Percentiles rank a stretch among this genome's conserved stretches.
Evolutionary conservation across 371 early-diverging fungal species (phyloP).

Genomic region (Mucor irregularis): DNA sequence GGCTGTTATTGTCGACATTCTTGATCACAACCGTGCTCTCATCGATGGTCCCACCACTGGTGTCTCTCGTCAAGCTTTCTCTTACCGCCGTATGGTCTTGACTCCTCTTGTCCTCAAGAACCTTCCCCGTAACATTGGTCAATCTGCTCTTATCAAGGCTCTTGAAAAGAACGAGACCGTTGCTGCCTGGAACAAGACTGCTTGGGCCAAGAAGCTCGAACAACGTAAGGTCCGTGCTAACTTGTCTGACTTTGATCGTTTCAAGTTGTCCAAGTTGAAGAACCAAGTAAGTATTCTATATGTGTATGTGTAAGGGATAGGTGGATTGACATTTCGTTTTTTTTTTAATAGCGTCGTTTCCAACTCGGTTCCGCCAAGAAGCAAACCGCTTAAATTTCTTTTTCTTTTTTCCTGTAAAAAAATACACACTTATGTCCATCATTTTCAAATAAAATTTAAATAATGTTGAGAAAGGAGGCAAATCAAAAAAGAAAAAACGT

Average conservation of each 20-base stretch:
- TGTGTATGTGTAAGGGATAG: neutral
- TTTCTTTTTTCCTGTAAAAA: too few relatives aligned
- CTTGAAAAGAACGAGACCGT: conserved; percentile 82
- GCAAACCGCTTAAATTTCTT: conserved; percentile 42
- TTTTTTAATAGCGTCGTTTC: conserved; percentile 42
- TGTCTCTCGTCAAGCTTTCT: conserved; percentile 84
- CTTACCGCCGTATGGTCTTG: conserved; percentile 87
- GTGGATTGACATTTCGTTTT: neutral
- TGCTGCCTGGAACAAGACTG: conserved; percentile 82
- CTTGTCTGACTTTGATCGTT: conserved; percentile 95
- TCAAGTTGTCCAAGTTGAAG: conserved; percentile 89
- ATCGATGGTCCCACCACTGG: conserved; percentile 97
- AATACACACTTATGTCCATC: too few relatives aligned
- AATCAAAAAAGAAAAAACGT: too few relatives aligned
- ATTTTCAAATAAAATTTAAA: neutral
- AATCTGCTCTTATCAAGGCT: conserved; percentile 75
- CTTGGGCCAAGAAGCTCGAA: conserved; percentile 94
- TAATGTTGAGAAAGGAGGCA: neutral
- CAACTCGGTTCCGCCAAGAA: conserved; percentile 46
- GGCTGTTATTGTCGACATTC: conserved; percentile 97
- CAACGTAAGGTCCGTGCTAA: conserved; percentile 74
- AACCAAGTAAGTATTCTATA: conserved; percentile 57
- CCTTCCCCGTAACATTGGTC: conserved; percentile 86
- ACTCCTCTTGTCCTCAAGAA: conserved; percentile 84
- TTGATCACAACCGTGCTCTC: conserved; percentile 97